Base-by-base conservation (phyloP, 768 basidiomycete species). In the Psilocybe sp. region DNA sequence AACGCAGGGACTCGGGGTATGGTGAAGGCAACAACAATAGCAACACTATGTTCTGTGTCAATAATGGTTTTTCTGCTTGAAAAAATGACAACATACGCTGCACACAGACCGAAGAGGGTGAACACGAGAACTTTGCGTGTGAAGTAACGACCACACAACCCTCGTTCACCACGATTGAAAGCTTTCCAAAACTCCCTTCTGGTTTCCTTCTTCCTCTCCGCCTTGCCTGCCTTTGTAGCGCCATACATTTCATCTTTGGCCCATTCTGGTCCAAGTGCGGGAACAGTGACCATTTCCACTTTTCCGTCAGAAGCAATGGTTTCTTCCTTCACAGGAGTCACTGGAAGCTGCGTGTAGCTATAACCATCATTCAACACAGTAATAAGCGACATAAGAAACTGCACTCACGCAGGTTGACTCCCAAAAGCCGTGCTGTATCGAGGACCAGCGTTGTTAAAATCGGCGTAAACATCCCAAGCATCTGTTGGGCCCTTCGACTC, bases 221-320 rank as follows among this genome's bases (percentile, higher is more conserved):
- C 74, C 62, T 79, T 80, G 4, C 81, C 89, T 2, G 82, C 70
- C 60, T 84, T 87, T 1, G 87, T 88, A 80, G 92, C 87, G 34
- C 79, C 78, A 42, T 77, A 79, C 65, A 97, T 68, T 64, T 98
- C 94, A 15, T 78, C 71, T 44, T 83, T 82, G 19, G 79, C 79
- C 94, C 94, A 98, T 70, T 98, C 94, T 0, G 94, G 72, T 15
- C 94, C 94, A 2, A 98, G 75, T 2, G 89, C 89, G 2, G 94
- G 94, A 0, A 97, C 92, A 1, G 94, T 96, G 39, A 96, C 87
- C 65, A 95, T 76, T 67, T 98, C 94, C 18, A 93, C 89, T 3
- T 80, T 82, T 9, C 73, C 73, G 4, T 59, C 48, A 14, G 67
- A 45, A 38, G 75, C 74, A 10, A 60, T 39, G n/a, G 59, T 50